Conservation (phyloP, 371 early-diverging fungal genomes). For the Batrachochytrium dendrobatidis region DNA sequence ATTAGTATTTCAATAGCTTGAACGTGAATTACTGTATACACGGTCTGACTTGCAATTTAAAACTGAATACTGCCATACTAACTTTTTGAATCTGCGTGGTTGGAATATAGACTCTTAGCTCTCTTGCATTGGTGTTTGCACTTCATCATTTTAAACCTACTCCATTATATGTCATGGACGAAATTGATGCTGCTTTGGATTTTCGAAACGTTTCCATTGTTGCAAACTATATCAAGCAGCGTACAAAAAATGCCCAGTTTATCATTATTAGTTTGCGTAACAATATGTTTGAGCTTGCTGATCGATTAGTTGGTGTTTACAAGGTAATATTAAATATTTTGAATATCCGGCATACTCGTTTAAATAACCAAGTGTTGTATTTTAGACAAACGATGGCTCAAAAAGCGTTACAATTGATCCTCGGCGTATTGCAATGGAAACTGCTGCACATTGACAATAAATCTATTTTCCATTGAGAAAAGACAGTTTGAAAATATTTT, state of each 20-base stretch:
- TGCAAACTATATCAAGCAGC: conserved; percentile 97
- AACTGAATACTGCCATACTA: no score
- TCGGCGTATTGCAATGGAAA: background rate
- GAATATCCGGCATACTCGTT: background rate
- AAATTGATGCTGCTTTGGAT: conserved; percentile 99
- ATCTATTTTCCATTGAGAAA: no score
- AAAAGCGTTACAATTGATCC: conserved; percentile 81
- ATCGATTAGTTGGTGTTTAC: conserved; percentile 98
- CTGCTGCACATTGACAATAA: no score
- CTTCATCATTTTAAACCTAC: conserved; percentile 99
- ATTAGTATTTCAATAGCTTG: background rate
- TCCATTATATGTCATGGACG: conserved; percentile 99
- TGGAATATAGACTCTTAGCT: conserved; percentile 90
- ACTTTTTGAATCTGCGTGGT: no score
- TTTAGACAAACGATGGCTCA: conserved; percentile 75
- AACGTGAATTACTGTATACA: conserved; percentile 5
- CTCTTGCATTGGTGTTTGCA: conserved; percentile 98
- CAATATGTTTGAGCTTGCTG: conserved; percentile 99
- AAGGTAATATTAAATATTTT: conserved; percentile 45
- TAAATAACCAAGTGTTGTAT: no score
- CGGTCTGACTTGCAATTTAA: no score
- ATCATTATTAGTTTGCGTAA: conserved; percentile 98
- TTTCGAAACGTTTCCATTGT: conserved; percentile 99
- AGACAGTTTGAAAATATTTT: no score
- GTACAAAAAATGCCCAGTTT: conserved; percentile 98